Evolutionary conservation across 2,329 filamentous ascomycete species (phyloP), one percentile per base, ranked within the genome.

Genomic region (Penicillium sp.): DNA sequence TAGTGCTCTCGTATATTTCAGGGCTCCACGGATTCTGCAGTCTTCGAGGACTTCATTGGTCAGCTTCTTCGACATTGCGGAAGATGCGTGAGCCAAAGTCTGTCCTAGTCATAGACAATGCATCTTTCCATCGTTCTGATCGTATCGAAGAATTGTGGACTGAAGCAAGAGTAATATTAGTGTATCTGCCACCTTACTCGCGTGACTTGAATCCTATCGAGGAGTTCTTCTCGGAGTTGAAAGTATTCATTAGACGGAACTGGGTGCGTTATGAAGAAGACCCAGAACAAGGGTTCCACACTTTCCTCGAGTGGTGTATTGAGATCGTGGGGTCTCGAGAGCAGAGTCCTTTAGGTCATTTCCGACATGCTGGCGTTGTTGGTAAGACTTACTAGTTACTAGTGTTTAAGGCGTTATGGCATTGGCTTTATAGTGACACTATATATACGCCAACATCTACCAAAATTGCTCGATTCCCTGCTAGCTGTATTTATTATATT

Each of bases 281-380:
- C 19, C 11, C 18, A 8, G 47, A 50, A 11, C 19, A 39, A 51
- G 41, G 32, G 16, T 51, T 51, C 18, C 2, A 34, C 6, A 11
- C 49, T 3, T 51, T 51, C 18, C 34, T 51, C 16, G 41, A 51
- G n/a, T 46, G 49, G 49, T 51, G 16, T 40, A 39, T 51, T 34
- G 34, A 45, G 23, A n/a, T 39, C 27, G 34, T 51, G 16, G 41
- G 48, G 7, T 36, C 32, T 29, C 19, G 41, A 30, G 34, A 51
- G 39, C 7, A 29, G 19, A 51, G 48, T 29, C 32, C 48, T 14
- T 39, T 39, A 5, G 14, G 42, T 14, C 16, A 45, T 34, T 45
- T 45, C 9, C 16, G 41, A 27, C 41, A 51, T 23, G 26, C 48
- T 27, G 23, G 39, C n/a, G n/a, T n/a, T n/a, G n/a, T n/a, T n/a